Percentiles rank a stretch among this genome's conserved stretches.
Evolutionary conservation across 2,329 filamentous ascomycete species (phyloP).

Genomic region (Metarhizium robertsii): DNA sequence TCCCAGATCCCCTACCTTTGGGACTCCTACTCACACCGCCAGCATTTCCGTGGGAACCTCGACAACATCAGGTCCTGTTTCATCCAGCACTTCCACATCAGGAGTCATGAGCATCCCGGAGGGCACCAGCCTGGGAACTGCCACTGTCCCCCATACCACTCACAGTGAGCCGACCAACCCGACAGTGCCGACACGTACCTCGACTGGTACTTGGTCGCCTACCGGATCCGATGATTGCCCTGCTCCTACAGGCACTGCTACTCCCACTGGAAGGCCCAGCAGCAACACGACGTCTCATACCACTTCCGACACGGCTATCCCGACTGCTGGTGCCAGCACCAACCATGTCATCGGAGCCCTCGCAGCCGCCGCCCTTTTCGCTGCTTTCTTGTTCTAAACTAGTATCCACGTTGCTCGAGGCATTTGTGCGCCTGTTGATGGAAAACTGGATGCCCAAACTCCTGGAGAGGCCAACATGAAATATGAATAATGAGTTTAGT

Average conservation of each 20-base stretch:
- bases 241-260: neutral
- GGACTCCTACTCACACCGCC: neutral
- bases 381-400: constrained; percentile 31
- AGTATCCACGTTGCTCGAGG: neutral
- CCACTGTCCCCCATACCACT: neutral
- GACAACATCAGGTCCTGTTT: neutral
- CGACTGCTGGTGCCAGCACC: constrained; percentile 16
- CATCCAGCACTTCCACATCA: neutral
- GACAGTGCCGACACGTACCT: neutral
- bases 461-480: neutral
- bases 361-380: constrained; percentile 28
- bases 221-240: neutral
- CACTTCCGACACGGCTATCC: constrained; percentile 8
- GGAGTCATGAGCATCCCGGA: constrained; percentile 10
- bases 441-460: neutral
- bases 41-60: neutral
- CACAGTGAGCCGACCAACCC: constrained; percentile 1
- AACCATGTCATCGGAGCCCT: constrained; percentile 25
- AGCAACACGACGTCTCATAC: neutral
- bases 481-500: neutral
- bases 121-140: constrained; percentile 59
- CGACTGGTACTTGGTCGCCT: constrained; percentile 1
- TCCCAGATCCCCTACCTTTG: neutral
- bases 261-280: constrained; percentile 6
- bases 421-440: neutral